phyloP scores from a whole-genome alignment of 257 asterid genomes.

The Misopates orontium region DNA sequence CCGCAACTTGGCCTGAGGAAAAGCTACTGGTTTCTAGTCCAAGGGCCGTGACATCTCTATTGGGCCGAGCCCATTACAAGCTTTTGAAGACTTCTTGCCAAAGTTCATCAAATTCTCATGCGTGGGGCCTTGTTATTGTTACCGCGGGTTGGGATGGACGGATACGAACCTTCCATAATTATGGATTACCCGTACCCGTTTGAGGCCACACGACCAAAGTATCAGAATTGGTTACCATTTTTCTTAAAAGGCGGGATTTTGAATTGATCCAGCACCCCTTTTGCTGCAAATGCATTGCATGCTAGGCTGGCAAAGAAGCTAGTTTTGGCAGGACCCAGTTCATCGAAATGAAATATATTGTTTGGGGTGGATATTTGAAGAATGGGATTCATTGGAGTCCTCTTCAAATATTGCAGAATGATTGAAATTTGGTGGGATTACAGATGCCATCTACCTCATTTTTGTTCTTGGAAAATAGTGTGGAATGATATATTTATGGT shows the following conservation, averaged over 20 bases:
- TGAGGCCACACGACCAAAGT: conserved; percentile 29
- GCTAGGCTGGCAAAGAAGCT: conserved; percentile 41
- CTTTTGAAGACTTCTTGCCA: conserved; percentile 68
- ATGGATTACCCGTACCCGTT: conserved; percentile 74
- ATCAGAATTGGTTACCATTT: conserved; percentile 25
- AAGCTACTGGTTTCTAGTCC: conserved; percentile 60
- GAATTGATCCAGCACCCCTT: conserved; percentile 6
- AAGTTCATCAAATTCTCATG: conserved; percentile 60
- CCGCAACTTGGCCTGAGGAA: conserved; percentile 99
- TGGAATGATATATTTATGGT: conserved; percentile 6
- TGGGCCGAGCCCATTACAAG: conserved; percentile 67
- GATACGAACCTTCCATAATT: conserved; percentile 80
- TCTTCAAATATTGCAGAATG: conserved; percentile 17
- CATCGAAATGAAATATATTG: no score
- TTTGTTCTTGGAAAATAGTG: no score
- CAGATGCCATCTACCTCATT: no score
- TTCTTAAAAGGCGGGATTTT: conserved; percentile 20
- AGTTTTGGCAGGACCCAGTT: no score
- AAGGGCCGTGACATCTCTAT: conserved; percentile 26
- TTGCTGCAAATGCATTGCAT: conserved; percentile 22
- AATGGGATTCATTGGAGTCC: conserved; percentile 18
- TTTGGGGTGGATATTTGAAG: background rate
- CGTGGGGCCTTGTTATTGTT: conserved; percentile 87
- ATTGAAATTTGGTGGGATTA: conserved; percentile 12
- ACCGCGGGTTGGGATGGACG: conserved; percentile 89